phyloP scores from a whole-genome alignment of 495 filamentous ascomycete genomes.

The Penicillium flavigenum region DNA sequence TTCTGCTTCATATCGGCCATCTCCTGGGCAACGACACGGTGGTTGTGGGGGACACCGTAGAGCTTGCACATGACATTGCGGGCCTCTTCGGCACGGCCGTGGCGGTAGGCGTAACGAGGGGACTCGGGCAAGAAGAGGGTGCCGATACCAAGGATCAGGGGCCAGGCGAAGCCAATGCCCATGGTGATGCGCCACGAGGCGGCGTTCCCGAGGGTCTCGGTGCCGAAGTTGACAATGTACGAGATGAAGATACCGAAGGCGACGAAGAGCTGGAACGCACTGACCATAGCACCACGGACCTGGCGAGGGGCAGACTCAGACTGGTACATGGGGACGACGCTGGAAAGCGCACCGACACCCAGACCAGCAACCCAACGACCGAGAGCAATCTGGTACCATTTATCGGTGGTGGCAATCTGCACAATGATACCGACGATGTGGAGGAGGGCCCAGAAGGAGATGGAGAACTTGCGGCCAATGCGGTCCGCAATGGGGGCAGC shows the following conservation, averaged over 20 bases:
- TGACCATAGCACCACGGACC: slow-evolving; percentile 67
- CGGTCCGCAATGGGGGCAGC: slow-evolving; percentile 57
- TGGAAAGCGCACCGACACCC: slow-evolving; percentile 69
- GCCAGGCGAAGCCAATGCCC: slow-evolving; percentile 76
- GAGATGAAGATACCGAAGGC: slow-evolving; percentile 82
- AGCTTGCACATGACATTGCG: slow-evolving; percentile 66
- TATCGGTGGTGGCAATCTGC: slow-evolving; percentile 57
- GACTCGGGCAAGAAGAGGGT: slow-evolving; percentile 73
- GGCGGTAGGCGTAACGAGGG: slow-evolving; percentile 66
- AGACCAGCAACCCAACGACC: slow-evolving; percentile 63
- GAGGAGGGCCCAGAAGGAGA: slow-evolving; percentile 58
- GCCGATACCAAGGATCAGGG: slow-evolving; percentile 67
- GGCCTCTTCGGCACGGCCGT: slow-evolving; percentile 64
- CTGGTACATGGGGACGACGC: slow-evolving; percentile 73
- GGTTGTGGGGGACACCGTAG: slow-evolving; percentile 65
- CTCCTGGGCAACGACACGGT: slow-evolving; percentile 64
- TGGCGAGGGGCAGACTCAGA: slow-evolving; percentile 64
- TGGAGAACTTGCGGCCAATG: slow-evolving; percentile 53
- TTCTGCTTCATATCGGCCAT: slow-evolving; percentile 66
- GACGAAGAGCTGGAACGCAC: slow-evolving; percentile 82
- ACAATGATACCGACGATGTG: slow-evolving; percentile 69
- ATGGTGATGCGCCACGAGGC: slow-evolving; percentile 79
- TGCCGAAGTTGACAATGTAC: slow-evolving; percentile 80
- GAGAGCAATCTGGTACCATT: slow-evolving; percentile 55
- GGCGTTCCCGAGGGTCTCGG: slow-evolving; percentile 51